phyloP scores from a whole-genome alignment of 2,329 filamentous ascomycete species.

The Neoscytalidium dimidiatum region DNA sequence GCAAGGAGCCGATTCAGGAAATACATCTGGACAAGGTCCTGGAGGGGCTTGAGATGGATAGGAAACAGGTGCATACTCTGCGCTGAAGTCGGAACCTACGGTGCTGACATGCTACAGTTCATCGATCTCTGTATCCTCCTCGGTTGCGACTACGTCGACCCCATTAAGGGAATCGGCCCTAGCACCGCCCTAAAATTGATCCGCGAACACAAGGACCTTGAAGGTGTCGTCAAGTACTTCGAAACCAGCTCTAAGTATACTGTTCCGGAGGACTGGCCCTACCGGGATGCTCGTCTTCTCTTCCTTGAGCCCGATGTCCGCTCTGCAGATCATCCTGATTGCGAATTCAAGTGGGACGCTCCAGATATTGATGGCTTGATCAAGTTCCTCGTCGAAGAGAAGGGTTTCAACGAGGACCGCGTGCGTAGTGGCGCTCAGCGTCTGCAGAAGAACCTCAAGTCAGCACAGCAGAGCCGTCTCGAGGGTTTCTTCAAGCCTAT shows the following conservation, averaged over 20 bases:
- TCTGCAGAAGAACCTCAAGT: conserved; percentile 88
- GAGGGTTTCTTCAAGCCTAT: conserved; percentile 97
- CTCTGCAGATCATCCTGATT: conserved; percentile 77
- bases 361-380: conserved; percentile 89
- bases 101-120: conserved; percentile 60
- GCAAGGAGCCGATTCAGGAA: conserved; percentile 97
- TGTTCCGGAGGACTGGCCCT: conserved; percentile 97
- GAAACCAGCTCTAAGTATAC: conserved; percentile 76
- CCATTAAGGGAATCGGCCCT: conserved; percentile 91
- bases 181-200: conserved; percentile 92
- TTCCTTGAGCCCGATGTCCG: conserved; percentile 92
- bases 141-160: conserved; percentile 96
- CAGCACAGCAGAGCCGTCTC: conserved; percentile 82
- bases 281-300: conserved; percentile 82
- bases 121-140: conserved; percentile 97
- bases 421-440: conserved; percentile 77
- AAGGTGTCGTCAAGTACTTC: conserved; percentile 84
- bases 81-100: background rate
- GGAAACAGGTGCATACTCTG: conserved; percentile 66
- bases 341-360: conserved; percentile 97
- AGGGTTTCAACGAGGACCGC: conserved; percentile 95
- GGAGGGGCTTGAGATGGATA: conserved; percentile 84
- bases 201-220: conserved; percentile 83
- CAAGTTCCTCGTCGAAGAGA: conserved; percentile 86
- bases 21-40: conserved; percentile 86